Percentiles rank a stretch among this genome's conserved stretches.
phyloP scores from a whole-genome alignment of 345 rosid species.

The Leavenworthia alabamica region DNA sequence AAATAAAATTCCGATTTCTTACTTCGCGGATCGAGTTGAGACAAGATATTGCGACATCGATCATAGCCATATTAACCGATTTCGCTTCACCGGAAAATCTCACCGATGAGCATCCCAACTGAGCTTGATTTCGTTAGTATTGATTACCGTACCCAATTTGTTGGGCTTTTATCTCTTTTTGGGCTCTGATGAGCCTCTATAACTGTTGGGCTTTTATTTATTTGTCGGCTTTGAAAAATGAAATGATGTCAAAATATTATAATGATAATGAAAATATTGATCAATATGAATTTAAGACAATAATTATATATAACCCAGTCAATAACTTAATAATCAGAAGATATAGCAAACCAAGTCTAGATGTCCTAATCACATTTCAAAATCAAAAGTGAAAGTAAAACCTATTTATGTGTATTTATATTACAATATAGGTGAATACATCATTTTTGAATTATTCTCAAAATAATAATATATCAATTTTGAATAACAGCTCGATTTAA shows the following conservation, averaged over 20 bases:
- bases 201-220: too few relatives aligned
- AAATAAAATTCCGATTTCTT: constrained; percentile 8
- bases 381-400: not conserved
- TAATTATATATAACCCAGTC: not conserved
- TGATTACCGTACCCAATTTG: too few relatives aligned
- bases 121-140: not conserved
- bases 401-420: not conserved
- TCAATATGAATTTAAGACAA: not conserved
- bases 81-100: constrained; percentile 11
- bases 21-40: constrained; percentile 75
- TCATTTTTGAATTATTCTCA: not conserved
- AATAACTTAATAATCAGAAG: not conserved
- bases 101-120: constrained; percentile 13
- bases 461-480: not conserved
- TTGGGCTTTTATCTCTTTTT: not conserved
- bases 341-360: too few relatives aligned
- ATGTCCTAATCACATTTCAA: not conserved
- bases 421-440: too few relatives aligned
- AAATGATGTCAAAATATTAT: not conserved
- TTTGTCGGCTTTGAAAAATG: too few relatives aligned
- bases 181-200: too few relatives aligned
- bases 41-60: constrained; percentile 68
- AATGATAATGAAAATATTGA: not conserved
- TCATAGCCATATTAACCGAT: constrained; percentile 44
- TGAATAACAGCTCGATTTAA: not conserved